phyloP scores from a whole-genome alignment of 2,329 filamentous ascomycete species.

The Dryadomyces quercus-mongolicae region DNA sequence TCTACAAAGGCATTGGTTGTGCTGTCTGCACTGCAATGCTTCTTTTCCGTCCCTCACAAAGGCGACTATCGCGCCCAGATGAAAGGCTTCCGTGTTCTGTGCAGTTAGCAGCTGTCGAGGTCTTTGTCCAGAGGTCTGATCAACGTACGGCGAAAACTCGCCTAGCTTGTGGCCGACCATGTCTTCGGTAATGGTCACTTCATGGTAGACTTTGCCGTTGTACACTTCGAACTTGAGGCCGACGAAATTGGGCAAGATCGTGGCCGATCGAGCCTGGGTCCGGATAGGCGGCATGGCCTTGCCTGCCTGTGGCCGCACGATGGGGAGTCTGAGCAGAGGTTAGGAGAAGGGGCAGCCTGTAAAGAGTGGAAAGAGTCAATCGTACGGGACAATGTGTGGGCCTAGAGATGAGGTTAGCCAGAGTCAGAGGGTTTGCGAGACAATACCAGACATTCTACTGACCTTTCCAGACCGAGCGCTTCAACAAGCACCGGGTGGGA shows the following conservation, averaged over 20 bases:
- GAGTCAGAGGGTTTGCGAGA: background rate
- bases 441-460: conserved; percentile 7
- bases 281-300: conserved; percentile 60
- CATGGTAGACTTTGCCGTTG: conserved; percentile 79
- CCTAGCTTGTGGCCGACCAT: conserved; percentile 95
- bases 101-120: background rate
- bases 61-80: conserved; percentile 27
- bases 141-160: conserved; percentile 74
- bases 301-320: conserved; percentile 46
- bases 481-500: conserved; percentile 53
- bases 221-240: conserved; percentile 82
- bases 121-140: background rate
- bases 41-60: background rate
- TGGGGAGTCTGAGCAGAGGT: conserved; percentile 40
- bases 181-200: conserved; percentile 77
- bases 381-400: conserved; percentile 43
- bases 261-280: conserved; percentile 78
- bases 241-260: conserved; percentile 85
- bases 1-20: background rate
- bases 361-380: too few relatives aligned
- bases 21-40: background rate
- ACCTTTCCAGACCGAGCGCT: conserved; percentile 87
- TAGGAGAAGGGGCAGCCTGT: background rate
- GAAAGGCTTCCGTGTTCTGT: conserved; percentile 46
- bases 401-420: conserved; percentile 25